phyloP scores from a whole-genome alignment of 2,329 filamentous ascomycete species.

The Xylaria sp. region DNA sequence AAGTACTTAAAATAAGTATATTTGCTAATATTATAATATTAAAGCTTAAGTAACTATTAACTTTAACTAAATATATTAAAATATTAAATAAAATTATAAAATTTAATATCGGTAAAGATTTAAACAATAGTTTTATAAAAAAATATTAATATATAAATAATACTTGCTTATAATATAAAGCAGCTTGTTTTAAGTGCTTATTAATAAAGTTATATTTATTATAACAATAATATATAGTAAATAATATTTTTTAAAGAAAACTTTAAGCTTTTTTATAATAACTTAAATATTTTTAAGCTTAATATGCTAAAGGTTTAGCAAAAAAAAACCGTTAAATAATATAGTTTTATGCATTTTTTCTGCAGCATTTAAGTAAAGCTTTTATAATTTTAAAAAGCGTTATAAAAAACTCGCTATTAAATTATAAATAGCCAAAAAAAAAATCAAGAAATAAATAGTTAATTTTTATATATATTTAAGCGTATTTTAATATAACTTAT shows the following conservation, averaged over 20 bases:
- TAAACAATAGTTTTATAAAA: background rate
- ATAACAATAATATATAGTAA: background rate
- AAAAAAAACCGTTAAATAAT: constrained; percentile 5
- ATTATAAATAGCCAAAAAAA: constrained; percentile 1
- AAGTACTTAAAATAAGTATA: too few relatives aligned
- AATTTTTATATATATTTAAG: background rate
- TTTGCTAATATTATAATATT: too few relatives aligned
- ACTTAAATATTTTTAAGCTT: constrained; percentile 7
- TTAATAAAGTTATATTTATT: too few relatives aligned
- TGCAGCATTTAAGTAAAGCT: background rate
- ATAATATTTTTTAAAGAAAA: background rate
- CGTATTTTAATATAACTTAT: constrained; percentile 1
- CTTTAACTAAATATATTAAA: too few relatives aligned
- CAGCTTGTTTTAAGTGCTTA: too few relatives aligned
- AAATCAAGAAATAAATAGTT: constrained; percentile 5
- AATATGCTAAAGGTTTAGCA: constrained; percentile 1
- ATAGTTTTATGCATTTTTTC: constrained; percentile 9
- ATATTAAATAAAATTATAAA: background rate
- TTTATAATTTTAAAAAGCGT: background rate
- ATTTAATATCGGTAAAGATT: background rate
- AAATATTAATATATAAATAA: background rate
- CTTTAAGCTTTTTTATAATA: background rate
- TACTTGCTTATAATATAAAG: constrained; percentile 5
- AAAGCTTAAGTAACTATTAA: too few relatives aligned
- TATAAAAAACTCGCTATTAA: constrained; percentile 7